Conservation (phyloP, 1,139 yeast genomes). For the Saccharomyces hybrid region DNA sequence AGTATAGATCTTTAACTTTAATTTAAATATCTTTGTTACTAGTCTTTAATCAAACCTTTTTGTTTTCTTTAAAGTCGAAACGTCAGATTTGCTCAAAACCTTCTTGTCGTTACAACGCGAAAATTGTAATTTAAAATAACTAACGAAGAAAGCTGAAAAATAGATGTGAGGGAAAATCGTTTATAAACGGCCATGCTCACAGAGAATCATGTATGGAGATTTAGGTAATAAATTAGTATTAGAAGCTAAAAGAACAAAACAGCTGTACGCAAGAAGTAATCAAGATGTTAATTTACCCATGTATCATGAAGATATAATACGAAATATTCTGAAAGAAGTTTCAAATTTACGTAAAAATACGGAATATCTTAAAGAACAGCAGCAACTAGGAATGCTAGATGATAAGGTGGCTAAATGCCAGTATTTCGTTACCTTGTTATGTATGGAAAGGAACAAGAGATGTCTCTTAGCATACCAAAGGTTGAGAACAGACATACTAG, state of each 20-base stretch:
- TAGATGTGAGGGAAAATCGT: neutral
- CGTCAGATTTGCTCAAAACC: neutral
- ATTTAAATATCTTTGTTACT: neutral
- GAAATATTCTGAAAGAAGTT: constrained; percentile 49
- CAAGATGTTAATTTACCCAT: constrained; percentile 44
- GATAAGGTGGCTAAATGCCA: constrained; percentile 58
- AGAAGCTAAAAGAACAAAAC: constrained; percentile 75
- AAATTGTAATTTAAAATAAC: neutral
- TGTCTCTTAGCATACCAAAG: constrained; percentile 80
- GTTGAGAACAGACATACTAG: constrained; percentile 60
- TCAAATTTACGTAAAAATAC: constrained; percentile 46
- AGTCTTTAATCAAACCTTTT: neutral
- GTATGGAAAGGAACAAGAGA: constrained; percentile 81
- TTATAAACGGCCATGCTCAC: neutral
- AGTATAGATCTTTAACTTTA: neutral
- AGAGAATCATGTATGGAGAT: constrained; percentile 72
- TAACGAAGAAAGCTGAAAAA: neutral
- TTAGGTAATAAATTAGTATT: constrained; percentile 69
- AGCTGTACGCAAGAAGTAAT: constrained; percentile 35
- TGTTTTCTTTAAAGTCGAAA: neutral
- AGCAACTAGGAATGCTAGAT: constrained; percentile 28
- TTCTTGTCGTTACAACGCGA: neutral
- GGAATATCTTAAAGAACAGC: constrained; percentile 30
- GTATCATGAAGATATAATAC: constrained; percentile 70
- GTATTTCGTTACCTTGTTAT: constrained; percentile 69